These are phyloP conservation scores for Prunus mira DNA, from an alignment of 306 rosid species.

Conservation along the genomic window DNA sequence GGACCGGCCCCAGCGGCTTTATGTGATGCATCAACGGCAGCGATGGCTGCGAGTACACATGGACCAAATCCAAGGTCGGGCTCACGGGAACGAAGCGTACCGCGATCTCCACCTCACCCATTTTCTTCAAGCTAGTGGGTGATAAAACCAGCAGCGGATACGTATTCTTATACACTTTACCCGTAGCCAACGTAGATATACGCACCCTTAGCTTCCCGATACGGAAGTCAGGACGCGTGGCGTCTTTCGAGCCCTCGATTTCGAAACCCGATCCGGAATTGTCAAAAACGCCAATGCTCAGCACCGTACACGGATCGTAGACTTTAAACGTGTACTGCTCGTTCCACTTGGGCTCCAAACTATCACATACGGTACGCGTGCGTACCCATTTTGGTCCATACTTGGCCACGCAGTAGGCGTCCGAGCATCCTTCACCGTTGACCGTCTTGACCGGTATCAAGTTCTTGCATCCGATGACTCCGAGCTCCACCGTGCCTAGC, in stretches of 20 bases:
- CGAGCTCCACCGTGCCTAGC: constrained; percentile 68
- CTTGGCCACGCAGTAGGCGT: constrained; percentile 80
- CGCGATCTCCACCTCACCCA: constrained; percentile 85
- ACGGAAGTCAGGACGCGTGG: constrained; percentile 45
- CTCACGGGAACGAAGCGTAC: constrained; percentile 46
- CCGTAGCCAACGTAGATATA: constrained; percentile 62
- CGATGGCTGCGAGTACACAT: constrained; percentile 65
- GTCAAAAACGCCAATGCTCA: constrained; percentile 74
- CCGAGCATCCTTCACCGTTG: constrained; percentile 55
- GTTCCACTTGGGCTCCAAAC: constrained; percentile 82
- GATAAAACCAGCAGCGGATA: constrained; percentile 61
- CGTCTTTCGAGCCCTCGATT: constrained; percentile 17
- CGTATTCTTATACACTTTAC: constrained; percentile 51
- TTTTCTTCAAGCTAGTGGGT: constrained; percentile 48
- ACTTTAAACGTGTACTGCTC: constrained; percentile 94
- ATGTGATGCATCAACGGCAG: constrained; percentile 86
- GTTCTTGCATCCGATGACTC: constrained; percentile 64
- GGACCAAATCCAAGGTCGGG: constrained; percentile 64
- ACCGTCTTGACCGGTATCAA: constrained; percentile 67
- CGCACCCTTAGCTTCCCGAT: constrained; percentile 63
- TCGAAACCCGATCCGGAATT: constrained; percentile 33
- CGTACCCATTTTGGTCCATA: constrained; percentile 87
- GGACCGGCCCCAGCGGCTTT: constrained; percentile 63
- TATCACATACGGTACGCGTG: constrained; percentile 62
- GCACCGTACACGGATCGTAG: constrained; percentile 77